A percentile compares a stretch with the other conserved stretches of the same genome.
Conservation (phyloP, 2,329 filamentous ascomycete genomes). For the Colletotrichum sp. region DNA sequence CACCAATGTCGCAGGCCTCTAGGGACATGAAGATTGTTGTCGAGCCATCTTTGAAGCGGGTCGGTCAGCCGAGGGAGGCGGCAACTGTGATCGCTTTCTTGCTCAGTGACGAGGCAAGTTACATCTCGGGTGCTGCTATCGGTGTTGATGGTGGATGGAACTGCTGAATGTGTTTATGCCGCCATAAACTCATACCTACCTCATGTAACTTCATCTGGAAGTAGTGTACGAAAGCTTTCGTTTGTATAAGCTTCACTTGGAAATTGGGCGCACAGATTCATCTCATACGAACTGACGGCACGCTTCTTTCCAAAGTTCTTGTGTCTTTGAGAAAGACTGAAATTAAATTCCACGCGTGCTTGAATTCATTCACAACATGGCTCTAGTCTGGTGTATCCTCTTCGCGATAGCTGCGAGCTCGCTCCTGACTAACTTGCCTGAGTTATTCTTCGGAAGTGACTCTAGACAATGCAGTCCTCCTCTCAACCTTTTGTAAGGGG, state of each 20-base stretch:
- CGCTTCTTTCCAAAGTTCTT: background rate
- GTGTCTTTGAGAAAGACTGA: background rate
- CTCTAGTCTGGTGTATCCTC: background rate
- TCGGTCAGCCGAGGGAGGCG: constrained; percentile 31
- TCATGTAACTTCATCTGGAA: background rate
- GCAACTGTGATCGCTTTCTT: constrained; percentile 26
- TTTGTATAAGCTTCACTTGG: background rate
- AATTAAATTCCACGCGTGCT: background rate
- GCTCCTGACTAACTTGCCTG: background rate
- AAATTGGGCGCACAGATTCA: background rate
- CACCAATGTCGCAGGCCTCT: constrained; percentile 29
- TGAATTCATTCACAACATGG: background rate
- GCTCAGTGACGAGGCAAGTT: background rate
- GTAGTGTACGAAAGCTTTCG: background rate
- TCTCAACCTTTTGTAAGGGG: background rate
- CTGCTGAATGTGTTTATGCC: background rate
- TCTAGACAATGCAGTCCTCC: background rate
- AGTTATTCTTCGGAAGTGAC: background rate
- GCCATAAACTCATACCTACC: background rate
- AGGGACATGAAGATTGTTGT: constrained; percentile 13
- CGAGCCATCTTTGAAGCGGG: constrained; percentile 24
- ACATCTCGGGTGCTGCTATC: background rate
- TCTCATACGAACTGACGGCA: background rate
- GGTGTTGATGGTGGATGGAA: background rate
- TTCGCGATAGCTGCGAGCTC: background rate